A percentile compares a stretch with the other conserved stretches of the same genome.
Evolutionary conservation across 2,329 filamentous ascomycete species (phyloP).

Genomic region (Pseudopithomyces maydicus): DNA sequence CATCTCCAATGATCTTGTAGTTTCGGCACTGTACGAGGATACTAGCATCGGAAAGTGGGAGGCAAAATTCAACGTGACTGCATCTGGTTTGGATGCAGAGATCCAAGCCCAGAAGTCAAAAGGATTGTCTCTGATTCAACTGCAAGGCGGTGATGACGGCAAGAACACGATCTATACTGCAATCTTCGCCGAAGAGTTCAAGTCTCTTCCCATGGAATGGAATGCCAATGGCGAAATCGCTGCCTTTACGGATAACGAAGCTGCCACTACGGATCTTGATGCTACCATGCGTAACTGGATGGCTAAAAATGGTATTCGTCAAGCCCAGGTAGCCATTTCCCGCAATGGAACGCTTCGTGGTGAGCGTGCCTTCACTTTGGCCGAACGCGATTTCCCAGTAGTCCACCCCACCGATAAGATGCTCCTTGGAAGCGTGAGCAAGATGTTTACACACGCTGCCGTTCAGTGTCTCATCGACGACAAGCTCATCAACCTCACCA

Average conservation of each 20-base stretch:
- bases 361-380: slow-evolving; percentile 26
- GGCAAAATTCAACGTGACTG: slow-evolving; percentile 16
- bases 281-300: slow-evolving; percentile 24
- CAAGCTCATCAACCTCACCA: slow-evolving; percentile 20
- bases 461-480: slow-evolving; percentile 16
- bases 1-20: slow-evolving; percentile 16
- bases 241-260: slow-evolving; percentile 24
- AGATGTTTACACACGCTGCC: slow-evolving; percentile 27
- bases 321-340: slow-evolving; percentile 27
- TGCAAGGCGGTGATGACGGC: slow-evolving; percentile 16
- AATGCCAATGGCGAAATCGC: slow-evolving; percentile 18
- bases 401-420: slow-evolving; percentile 24
- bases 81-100: slow-evolving; percentile 17
- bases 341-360: slow-evolving; percentile 22
- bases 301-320: slow-evolving; percentile 22
- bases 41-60: slow-evolving; percentile 27
- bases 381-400: slow-evolving; percentile 24
- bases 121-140: slow-evolving; percentile 20
- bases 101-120: slow-evolving; percentile 12
- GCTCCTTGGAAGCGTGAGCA: slow-evolving; percentile 28
- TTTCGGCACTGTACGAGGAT: slow-evolving; percentile 25
- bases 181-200: slow-evolving; percentile 23
- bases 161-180: slow-evolving; percentile 18
- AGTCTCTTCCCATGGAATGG: slow-evolving; percentile 23
- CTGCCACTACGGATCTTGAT: slow-evolving; percentile 15